Evolutionary conservation across 2,329 filamentous ascomycete species (phyloP), one percentile per base, ranked within the genome.

Genomic region (Fusarium albidum): DNA sequence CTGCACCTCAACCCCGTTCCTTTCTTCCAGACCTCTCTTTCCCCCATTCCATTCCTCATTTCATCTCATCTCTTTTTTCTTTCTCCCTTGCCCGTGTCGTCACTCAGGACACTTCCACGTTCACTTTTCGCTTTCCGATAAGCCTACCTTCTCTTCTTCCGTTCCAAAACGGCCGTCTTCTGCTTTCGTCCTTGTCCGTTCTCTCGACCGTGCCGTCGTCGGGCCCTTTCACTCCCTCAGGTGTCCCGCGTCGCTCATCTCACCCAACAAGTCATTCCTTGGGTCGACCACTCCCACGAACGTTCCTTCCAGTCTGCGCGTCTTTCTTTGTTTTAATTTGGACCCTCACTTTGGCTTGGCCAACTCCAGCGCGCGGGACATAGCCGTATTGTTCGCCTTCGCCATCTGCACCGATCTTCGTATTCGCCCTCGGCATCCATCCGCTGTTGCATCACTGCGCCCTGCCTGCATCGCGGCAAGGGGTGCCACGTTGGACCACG

Each of bases 201-300:
- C 38, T 61, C 39, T 42, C 58, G 42, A 55, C 46, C 34, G 53
- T 31, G 37, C 44, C 33, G 35, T 49, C 31, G 26, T 28, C 25
- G 58, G 58, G 32, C 58, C 53, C 58, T 62, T 61, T 55, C 58
- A 62, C 59, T 62, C 59, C 56, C 38, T 63, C 55, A 59, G 55
- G 58, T 55, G 45, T 55, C 45, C 58, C 42, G 28, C 40, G 33
- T 18, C 41, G 35, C 28, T 14, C 32, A 17, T 15, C 57, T 54
- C 34, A 35, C 43, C 31, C 13, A 37, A 31, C 49, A 48, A 52
- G 32, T 48, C 35, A 57, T 49, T 53, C 38, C 27, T 59, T 62
- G 17, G 38, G 53, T 53, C 46, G 18, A 52, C 40, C 45, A 41
- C 43, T 47, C n/a, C n/a, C n/a, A n/a, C n/a, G 25, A 42, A 42